Percentiles rank a stretch among this genome's conserved stretches.
Evolutionary conservation across 345 rosid genomes (phyloP).

Genomic region (Hibiscus syriacus): DNA sequence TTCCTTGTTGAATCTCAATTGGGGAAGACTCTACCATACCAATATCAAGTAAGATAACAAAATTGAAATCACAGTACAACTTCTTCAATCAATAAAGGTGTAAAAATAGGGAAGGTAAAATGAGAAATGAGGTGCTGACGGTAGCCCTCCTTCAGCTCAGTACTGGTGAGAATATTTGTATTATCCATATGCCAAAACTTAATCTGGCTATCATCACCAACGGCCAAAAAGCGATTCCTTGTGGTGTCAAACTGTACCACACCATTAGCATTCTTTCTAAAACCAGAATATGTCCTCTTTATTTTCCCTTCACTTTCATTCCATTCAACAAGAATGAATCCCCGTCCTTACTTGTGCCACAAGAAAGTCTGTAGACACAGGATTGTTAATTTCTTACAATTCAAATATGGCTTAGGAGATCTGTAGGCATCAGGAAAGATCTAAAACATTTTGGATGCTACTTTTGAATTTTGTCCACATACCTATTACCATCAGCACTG

Average conservation of each 20-base stretch:
- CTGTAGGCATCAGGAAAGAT: neutral
- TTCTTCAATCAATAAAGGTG: neutral
- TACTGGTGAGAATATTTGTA: constrained; percentile 35
- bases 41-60: constrained; percentile 9
- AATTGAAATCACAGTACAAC: neutral
- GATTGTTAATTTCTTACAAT: neutral
- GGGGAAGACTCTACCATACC: constrained; percentile 38
- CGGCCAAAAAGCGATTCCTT: constrained; percentile 56
- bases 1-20: constrained; percentile 65
- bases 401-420: neutral
- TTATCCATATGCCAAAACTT: constrained; percentile 80
- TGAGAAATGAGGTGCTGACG: constrained; percentile 27
- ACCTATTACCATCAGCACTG: constrained; percentile 91
- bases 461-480: constrained; percentile 6
- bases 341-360: constrained; percentile 81
- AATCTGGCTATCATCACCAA: constrained; percentile 55
- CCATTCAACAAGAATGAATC: constrained; percentile 78
- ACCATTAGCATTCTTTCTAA: constrained; percentile 53
- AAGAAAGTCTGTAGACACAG: constrained; percentile 42
- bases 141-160: constrained; percentile 67
- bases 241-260: constrained; percentile 70
- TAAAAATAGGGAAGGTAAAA: neutral
- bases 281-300: constrained; percentile 54
- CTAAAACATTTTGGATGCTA: neutral
- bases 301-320: constrained; percentile 74